These are phyloP conservation scores for Fusarium sp. DNA, from an alignment of 2,329 filamentous ascomycete genomes.

Conservation along the genomic window DNA sequence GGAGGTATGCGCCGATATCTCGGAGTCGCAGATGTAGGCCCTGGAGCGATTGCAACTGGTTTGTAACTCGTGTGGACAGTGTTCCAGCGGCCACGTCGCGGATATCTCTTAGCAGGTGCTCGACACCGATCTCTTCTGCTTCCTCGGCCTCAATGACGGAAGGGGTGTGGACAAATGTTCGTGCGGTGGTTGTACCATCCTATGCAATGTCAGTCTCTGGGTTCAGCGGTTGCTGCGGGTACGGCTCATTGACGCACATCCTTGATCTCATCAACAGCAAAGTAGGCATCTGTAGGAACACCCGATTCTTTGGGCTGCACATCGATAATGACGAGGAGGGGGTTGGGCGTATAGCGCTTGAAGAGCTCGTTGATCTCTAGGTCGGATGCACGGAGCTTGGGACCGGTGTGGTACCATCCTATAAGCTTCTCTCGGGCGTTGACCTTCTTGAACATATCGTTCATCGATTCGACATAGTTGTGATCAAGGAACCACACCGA, in stretches of 20 bases:
- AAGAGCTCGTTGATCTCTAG: slow-evolving; percentile 99
- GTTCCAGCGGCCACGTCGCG: slow-evolving; percentile 97
- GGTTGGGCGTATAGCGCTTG: slow-evolving; percentile 98
- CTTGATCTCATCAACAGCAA: slow-evolving; percentile 99
- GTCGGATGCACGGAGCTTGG: slow-evolving; percentile 95
- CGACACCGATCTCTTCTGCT: slow-evolving; percentile 97
- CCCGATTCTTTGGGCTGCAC: slow-evolving; percentile 98
- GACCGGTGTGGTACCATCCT: slow-evolving; percentile 99
- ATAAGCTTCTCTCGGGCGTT: slow-evolving; percentile 98
- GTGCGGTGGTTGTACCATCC: slow-evolving; percentile 96
- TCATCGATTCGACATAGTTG: slow-evolving; percentile 99
- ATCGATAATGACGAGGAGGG: slow-evolving; percentile 95
- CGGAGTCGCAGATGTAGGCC: slow-evolving; percentile 92
- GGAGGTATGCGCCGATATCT: slow-evolving; percentile 94
- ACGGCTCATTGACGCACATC: slow-evolving; percentile 70
- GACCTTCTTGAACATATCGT: slow-evolving; percentile 99
- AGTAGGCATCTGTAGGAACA: slow-evolving; percentile 98
- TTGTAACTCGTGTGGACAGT: slow-evolving; percentile 94
- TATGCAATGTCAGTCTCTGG: slow-evolving; percentile 50
- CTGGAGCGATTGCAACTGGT: slow-evolving; percentile 96
- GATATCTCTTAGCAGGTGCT: slow-evolving; percentile 97
- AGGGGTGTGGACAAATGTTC: slow-evolving; percentile 98
- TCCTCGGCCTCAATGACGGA: slow-evolving; percentile 99
- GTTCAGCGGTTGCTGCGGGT: background rate
- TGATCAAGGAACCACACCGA: slow-evolving; percentile 99